Percentiles rank a stretch among this genome's conserved stretches.
Evolutionary conservation across 139 green algal genomes (phyloP).

Genomic region (Astrephomene gubernaculifera): DNA sequence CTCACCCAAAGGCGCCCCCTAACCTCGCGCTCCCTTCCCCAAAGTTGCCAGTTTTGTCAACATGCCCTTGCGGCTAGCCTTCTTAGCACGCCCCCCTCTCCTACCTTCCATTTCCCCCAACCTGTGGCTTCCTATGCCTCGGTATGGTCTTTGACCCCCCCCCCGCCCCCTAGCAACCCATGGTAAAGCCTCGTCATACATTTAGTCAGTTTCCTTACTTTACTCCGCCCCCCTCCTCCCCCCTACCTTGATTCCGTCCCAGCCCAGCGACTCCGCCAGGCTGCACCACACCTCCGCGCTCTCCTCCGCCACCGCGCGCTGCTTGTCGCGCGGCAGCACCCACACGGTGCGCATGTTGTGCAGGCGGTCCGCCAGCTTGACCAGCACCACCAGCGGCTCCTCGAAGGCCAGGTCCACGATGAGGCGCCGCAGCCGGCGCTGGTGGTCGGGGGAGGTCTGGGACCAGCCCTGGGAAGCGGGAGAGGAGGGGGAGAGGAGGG

Average conservation of each 20-base stretch:
- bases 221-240: background rate
- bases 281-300: constrained; percentile 92
- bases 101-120: no score
- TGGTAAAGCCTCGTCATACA: no score
- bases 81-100: no score
- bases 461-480: constrained; percentile 50
- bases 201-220: no score
- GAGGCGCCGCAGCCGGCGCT: constrained; percentile 54
- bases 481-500: background rate
- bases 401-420: constrained; percentile 64
- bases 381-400: constrained; percentile 89
- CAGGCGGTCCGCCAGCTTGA: constrained; percentile 97
- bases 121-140: no score
- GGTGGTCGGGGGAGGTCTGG: constrained; percentile 57
- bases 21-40: no score
- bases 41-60: no score
- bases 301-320: constrained; percentile 84
- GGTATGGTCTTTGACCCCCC: no score
- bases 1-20: no score
- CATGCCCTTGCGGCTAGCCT: no score
- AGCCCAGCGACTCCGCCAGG: constrained; percentile 93
- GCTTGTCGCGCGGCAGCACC: constrained; percentile 81
- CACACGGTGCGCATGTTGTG: constrained; percentile 97
- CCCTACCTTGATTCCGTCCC: constrained; percentile 89
- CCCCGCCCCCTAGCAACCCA: background rate